Conservation (phyloP, 345 rosid species). For the Gossypium australe region DNA sequence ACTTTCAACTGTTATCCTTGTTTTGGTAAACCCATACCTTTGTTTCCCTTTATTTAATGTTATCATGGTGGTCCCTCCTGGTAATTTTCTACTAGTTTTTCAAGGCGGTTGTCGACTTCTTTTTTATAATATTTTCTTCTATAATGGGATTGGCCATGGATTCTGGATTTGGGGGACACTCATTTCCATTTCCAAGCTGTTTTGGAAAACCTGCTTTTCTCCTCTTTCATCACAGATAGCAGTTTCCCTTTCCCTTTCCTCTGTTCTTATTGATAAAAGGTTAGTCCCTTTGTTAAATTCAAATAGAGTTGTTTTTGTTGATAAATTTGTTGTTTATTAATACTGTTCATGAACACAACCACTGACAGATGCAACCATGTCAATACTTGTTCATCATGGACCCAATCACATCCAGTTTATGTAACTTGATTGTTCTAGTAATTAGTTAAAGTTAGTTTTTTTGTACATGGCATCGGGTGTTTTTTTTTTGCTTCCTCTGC, state of each 20-base stretch:
- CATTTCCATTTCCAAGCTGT: slow-evolving; percentile 5
- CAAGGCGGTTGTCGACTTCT: slow-evolving; percentile 8
- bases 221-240: background rate
- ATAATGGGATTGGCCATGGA: background rate
- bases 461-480: too few relatives aligned
- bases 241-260: background rate
- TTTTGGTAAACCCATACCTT: slow-evolving; percentile 2
- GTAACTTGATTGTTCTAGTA: too few relatives aligned
- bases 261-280: background rate
- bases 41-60: background rate
- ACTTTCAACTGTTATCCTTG: slow-evolving; percentile 7
- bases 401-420: too few relatives aligned
- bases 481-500: background rate
- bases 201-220: background rate
- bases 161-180: background rate
- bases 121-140: background rate
- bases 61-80: slow-evolving; percentile 9
- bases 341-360: background rate
- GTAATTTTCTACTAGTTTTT: background rate
- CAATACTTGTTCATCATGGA: background rate
- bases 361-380: background rate
- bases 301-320: background rate
- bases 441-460: too few relatives aligned
- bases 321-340: background rate
- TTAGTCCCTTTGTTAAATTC: background rate